Evolutionary conservation across 2,329 filamentous ascomycete genomes (phyloP).

Genomic region (Raffaelea albimanens): DNA sequence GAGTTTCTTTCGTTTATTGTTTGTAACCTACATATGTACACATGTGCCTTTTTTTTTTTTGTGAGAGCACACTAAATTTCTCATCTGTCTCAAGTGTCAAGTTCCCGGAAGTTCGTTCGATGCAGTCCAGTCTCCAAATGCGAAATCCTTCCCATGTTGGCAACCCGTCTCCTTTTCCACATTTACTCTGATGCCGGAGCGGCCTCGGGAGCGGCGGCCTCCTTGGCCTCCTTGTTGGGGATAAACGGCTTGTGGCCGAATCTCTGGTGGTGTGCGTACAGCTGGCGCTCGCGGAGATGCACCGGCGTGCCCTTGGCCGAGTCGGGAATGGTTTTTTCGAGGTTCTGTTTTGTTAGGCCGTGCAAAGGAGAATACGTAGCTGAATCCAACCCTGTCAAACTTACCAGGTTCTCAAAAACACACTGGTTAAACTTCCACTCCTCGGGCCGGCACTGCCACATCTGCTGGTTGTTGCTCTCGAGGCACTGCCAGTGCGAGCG

Average conservation of each 20-base stretch:
- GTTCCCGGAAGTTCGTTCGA: not conserved
- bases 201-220: constrained; percentile 6
- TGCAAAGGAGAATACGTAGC: not conserved
- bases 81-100: no score
- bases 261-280: constrained; percentile 40
- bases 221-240: constrained; percentile 14
- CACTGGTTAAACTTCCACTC: constrained; percentile 93
- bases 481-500: constrained; percentile 90
- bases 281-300: constrained; percentile 58
- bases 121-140: not conserved
- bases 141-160: not conserved
- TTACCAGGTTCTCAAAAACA: constrained; percentile 87
- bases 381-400: no score
- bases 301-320: constrained; percentile 63
- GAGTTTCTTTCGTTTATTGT: not conserved
- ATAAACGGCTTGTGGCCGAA: constrained; percentile 19
- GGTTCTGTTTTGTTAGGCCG: constrained; percentile 43
- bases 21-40: constrained; percentile 10
- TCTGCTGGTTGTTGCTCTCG: constrained; percentile 94
- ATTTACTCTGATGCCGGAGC: constrained; percentile 13
- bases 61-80: no score
- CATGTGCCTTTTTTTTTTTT: not conserved
- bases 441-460: constrained; percentile 85
- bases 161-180: not conserved
- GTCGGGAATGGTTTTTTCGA: constrained; percentile 73